Conservation (phyloP, 169 alveolate genomes). For the Cryptosporidium andersoni region DNA sequence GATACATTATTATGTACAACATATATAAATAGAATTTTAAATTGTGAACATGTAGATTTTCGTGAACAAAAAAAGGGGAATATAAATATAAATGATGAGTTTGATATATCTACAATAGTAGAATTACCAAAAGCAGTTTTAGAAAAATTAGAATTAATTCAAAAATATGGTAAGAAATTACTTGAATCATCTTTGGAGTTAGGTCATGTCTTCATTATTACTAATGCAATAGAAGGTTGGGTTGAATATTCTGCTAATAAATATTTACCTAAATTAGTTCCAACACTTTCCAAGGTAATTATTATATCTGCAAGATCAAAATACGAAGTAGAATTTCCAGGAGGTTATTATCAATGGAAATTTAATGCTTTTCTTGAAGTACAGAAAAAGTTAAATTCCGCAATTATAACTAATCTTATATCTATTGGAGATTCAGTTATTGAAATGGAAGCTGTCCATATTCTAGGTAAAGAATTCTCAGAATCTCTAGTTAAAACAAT, state of each 20-base stretch:
- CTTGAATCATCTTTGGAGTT: slow-evolving; percentile 77
- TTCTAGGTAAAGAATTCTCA: slow-evolving; percentile 87
- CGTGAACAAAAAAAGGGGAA: neutral
- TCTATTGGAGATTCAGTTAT: slow-evolving; percentile 92
- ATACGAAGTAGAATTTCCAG: slow-evolving; percentile 87
- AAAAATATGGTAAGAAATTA: slow-evolving; percentile 71
- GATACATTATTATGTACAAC: slow-evolving; percentile 93
- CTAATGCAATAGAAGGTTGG: slow-evolving; percentile 95
- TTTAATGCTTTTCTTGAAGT: slow-evolving; percentile 86
- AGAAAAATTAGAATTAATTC: slow-evolving; percentile 45
- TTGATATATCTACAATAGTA: neutral
- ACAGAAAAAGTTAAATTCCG: slow-evolving; percentile 83
- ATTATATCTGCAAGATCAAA: slow-evolving; percentile 90
- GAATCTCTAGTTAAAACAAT: slow-evolving; percentile 92
- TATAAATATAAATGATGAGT: neutral
- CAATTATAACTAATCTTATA: slow-evolving; percentile 88
- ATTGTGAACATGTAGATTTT: neutral
- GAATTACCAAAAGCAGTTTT: slow-evolving; percentile 3
- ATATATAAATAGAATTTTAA: slow-evolving; percentile 73
- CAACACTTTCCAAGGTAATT: slow-evolving; percentile 74
- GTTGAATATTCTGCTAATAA: slow-evolving; percentile 88
- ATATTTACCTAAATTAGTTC: slow-evolving; percentile 81
- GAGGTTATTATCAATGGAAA: slow-evolving; percentile 89
- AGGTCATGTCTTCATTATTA: slow-evolving; percentile 87
- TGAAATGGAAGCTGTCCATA: slow-evolving; percentile 95